A percentile compares a stretch with the other conserved stretches of the same genome.
phyloP scores from a whole-genome alignment of 1,284 basidiomycete genomes.

The Microbotryum violaceum region DNA sequence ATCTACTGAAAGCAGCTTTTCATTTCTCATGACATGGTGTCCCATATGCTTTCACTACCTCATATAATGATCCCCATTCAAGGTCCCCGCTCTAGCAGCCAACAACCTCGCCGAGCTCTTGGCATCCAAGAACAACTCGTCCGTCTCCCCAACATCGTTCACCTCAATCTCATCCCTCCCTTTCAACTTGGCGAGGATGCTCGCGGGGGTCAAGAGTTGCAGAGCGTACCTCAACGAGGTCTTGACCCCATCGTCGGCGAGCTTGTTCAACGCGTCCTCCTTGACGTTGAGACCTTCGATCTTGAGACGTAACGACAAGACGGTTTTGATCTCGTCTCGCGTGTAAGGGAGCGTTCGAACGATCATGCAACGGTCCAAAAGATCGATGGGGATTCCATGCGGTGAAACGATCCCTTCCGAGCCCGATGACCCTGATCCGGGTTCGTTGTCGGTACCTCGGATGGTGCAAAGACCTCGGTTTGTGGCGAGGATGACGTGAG shows the following conservation, averaged over 20 bases:
- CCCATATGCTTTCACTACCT: too few species aligned
- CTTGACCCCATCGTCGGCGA: slow-evolving; percentile 75
- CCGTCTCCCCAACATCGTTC: slow-evolving; percentile 81
- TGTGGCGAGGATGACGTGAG: slow-evolving; percentile 92
- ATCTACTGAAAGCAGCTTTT: too few species aligned
- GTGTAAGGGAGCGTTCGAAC: slow-evolving; percentile 84
- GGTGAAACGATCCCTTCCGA: slow-evolving; percentile 75
- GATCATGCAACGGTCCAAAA: slow-evolving; percentile 94
- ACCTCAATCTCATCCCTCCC: slow-evolving; percentile 73
- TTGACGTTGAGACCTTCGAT: slow-evolving; percentile 77
- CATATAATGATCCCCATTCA: too few species aligned
- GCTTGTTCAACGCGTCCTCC: slow-evolving; percentile 65
- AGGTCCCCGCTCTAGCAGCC: not conserved
- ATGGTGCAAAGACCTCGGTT: slow-evolving; percentile 89
- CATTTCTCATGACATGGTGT: too few species aligned
- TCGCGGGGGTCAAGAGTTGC: slow-evolving; percentile 83
- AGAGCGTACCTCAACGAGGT: slow-evolving; percentile 83
- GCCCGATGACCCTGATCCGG: slow-evolving; percentile 34
- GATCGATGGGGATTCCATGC: slow-evolving; percentile 88
- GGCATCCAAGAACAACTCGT: slow-evolving; percentile 82
- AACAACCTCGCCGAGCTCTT: slow-evolving; percentile 45
- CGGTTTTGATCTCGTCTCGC: slow-evolving; percentile 75
- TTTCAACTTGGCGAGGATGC: slow-evolving; percentile 70
- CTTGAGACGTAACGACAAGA: slow-evolving; percentile 75
- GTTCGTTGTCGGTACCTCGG: slow-evolving; percentile 64